These are phyloP conservation scores for Penicillium argentinense DNA, from an alignment of 495 filamentous ascomycete genomes.

Conservation along the genomic window DNA sequence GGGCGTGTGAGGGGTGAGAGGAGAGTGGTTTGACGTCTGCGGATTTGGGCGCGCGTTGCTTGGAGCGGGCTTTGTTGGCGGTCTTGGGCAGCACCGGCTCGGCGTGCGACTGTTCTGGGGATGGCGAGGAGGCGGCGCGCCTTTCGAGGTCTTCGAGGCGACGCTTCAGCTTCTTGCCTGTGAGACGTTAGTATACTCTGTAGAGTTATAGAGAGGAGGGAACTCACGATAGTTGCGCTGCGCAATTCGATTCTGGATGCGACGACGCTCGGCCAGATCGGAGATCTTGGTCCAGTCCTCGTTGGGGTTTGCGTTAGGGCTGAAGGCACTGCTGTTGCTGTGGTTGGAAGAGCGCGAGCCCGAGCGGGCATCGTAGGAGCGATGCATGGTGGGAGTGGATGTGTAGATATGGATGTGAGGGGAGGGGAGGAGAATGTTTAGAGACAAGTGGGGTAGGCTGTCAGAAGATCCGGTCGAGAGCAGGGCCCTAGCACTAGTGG, in stretches of 20 bases:
- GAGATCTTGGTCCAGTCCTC: slow-evolving; percentile 99
- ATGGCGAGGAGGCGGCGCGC: slow-evolving; percentile 78
- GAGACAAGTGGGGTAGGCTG: slow-evolving; percentile 2
- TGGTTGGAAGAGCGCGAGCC: slow-evolving; percentile 61
- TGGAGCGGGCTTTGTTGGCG: slow-evolving; percentile 44
- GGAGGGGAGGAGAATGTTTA: background rate
- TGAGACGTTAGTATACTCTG: background rate
- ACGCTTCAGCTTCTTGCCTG: slow-evolving; percentile 99
- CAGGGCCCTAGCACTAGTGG: too few relatives aligned
- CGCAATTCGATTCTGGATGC: slow-evolving; percentile 97
- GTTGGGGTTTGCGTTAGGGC: slow-evolving; percentile 91
- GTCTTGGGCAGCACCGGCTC: slow-evolving; percentile 49
- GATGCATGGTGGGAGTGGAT: slow-evolving; percentile 33
- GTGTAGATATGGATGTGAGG: too few relatives aligned
- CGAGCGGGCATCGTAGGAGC: slow-evolving; percentile 37
- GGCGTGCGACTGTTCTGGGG: slow-evolving; percentile 62
- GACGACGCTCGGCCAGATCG: slow-evolving; percentile 86
- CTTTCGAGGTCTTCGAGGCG: slow-evolving; percentile 94
- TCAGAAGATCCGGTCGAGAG: too few relatives aligned
- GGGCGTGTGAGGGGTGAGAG: slow-evolving; percentile 11
- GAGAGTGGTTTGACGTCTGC: slow-evolving; percentile 41
- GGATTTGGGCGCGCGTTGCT: slow-evolving; percentile 45
- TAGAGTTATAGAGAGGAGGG: background rate
- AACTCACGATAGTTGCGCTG: slow-evolving; percentile 97
- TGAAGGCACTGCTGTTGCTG: slow-evolving; percentile 93